These are phyloP conservation scores for Arthrobotrys sinensis DNA, from an alignment of 2,329 filamentous ascomycete species.

Conservation along the genomic window DNA sequence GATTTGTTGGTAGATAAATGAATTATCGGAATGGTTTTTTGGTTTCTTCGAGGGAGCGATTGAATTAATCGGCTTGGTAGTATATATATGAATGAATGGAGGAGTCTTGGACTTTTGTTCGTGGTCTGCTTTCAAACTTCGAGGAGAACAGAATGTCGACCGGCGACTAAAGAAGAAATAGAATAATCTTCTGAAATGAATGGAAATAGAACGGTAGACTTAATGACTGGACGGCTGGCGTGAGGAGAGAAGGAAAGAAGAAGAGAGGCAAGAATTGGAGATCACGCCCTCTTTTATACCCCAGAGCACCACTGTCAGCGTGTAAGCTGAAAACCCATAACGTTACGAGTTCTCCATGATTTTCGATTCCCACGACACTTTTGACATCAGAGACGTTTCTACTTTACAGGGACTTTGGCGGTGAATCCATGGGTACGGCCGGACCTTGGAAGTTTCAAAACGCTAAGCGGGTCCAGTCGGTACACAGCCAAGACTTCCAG, in stretches of 20 bases:
- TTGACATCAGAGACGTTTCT: slow-evolving; percentile 53
- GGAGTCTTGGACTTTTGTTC: slow-evolving; percentile 10
- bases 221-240: slow-evolving; percentile 58
- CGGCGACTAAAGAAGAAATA: slow-evolving; percentile 55
- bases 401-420: slow-evolving; percentile 28
- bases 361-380: slow-evolving; percentile 25
- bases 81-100: slow-evolving; percentile 4
- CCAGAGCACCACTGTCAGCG: background rate
- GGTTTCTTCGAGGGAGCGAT: background rate
- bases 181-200: slow-evolving; percentile 49
- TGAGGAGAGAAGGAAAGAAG: slow-evolving; percentile 53
- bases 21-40: slow-evolving; percentile 11
- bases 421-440: slow-evolving; percentile 30
- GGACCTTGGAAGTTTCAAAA: slow-evolving; percentile 42
- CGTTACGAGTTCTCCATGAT: slow-evolving; percentile 8
- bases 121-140: slow-evolving; percentile 36
- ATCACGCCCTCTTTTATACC: slow-evolving; percentile 32
- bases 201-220: slow-evolving; percentile 52
- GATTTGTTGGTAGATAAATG: slow-evolving; percentile 28
- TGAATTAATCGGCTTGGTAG: background rate
- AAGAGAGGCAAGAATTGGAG: slow-evolving; percentile 11
- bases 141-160: slow-evolving; percentile 54
- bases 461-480: slow-evolving; percentile 8
- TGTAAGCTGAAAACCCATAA: slow-evolving; percentile 5
- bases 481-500: background rate